Conservation (phyloP, 345 rosid species). For the Rhodamnia argentea region DNA sequence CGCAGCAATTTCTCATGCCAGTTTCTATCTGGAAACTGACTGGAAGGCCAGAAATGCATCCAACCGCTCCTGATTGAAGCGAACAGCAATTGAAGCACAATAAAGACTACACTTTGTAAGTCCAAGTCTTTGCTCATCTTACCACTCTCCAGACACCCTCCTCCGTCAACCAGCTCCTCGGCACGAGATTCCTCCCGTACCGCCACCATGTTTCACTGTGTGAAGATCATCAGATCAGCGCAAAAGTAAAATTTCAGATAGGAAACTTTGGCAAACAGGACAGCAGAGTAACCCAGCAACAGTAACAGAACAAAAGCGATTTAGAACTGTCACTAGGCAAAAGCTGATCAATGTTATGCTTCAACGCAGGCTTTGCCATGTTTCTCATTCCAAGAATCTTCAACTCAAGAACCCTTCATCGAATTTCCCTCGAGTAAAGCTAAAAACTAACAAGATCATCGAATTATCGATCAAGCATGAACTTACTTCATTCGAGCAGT, state of each 20-base stretch:
- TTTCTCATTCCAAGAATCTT: background rate
- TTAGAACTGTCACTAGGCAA: background rate
- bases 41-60: background rate
- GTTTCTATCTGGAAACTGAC: background rate
- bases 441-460: background rate
- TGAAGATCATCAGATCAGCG: too few relatives aligned
- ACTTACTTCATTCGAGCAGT: background rate
- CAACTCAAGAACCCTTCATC: background rate
- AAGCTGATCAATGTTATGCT: background rate
- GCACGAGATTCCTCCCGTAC: background rate
- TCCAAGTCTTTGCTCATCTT: background rate
- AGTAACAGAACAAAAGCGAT: background rate
- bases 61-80: rapidly evolving
- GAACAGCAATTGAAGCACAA: background rate
- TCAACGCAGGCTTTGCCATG: rapidly evolving
- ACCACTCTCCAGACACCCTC: background rate
- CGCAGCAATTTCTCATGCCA: background rate
- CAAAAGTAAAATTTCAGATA: background rate
- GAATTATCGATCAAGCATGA: background rate
- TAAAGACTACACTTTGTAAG: background rate
- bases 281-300: too few relatives aligned
- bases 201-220: too few relatives aligned
- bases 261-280: too few relatives aligned
- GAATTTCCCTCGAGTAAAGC: background rate
- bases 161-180: background rate